These are phyloP conservation scores for Cyclaneusma minus DNA, from an alignment of 2,329 filamentous ascomycete genomes.

Conservation along the genomic window DNA sequence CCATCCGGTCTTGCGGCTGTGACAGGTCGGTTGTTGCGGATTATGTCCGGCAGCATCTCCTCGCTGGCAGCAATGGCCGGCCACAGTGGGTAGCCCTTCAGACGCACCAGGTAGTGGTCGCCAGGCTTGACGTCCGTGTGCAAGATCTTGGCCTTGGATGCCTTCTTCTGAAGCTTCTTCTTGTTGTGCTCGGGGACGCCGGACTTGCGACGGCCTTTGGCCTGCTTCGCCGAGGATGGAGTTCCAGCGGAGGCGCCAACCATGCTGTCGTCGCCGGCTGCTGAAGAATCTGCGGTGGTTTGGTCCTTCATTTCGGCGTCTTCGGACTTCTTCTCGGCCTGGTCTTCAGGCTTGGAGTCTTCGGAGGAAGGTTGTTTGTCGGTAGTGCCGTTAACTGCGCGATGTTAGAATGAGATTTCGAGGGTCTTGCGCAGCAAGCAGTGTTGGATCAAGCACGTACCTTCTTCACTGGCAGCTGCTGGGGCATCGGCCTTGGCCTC, in stretches of 20 bases:
- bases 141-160: constrained; percentile 54
- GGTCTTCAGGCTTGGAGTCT: constrained; percentile 13
- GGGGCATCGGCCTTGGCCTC: constrained; percentile 1
- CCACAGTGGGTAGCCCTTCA: constrained; percentile 93
- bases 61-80: constrained; percentile 90
- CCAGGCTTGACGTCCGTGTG: constrained; percentile 76
- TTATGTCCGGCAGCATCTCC: constrained; percentile 70
- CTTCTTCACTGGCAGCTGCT: constrained; percentile 1
- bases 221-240: constrained; percentile 26
- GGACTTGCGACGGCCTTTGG: constrained; percentile 58
- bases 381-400: constrained; percentile 2
- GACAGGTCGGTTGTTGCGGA: constrained; percentile 68
- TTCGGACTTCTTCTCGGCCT: constrained; percentile 18
- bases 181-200: constrained; percentile 57
- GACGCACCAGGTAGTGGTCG: constrained; percentile 79
- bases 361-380: constrained; percentile 9
- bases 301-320: constrained; percentile 17
- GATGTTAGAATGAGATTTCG: not conserved
- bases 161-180: constrained; percentile 68
- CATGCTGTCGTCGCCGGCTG: constrained; percentile 12
- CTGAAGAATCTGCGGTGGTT: constrained; percentile 11
- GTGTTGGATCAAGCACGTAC: constrained; percentile 1
- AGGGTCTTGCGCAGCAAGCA: constrained; percentile 1
- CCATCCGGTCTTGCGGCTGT: constrained; percentile 72
- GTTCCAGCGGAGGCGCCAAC: constrained; percentile 20